Base-by-base conservation (phyloP, 768 basidiomycete genomes). In the Tulasnella sp. region DNA sequence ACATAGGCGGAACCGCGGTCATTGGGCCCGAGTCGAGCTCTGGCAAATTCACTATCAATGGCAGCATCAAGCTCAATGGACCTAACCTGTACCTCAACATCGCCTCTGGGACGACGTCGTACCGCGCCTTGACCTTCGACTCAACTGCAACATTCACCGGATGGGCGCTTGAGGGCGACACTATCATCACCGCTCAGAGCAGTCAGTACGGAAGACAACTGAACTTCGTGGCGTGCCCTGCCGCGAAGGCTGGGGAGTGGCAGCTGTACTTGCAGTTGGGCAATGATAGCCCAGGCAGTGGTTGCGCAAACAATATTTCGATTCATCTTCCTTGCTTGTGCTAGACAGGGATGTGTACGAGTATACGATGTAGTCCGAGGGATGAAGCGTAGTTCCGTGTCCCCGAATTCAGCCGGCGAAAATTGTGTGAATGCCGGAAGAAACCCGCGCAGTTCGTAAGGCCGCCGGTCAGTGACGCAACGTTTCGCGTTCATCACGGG, bases 91-190 rank as follows among this genome's bases (percentile, higher is more conserved):
- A 84, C 82, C 83, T 89, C 52, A 89, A 89, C 80, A 79, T 87
- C 72, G 83, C 80, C 68, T 82, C 79, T 72, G 85, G 82, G 12
- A 82, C 86, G 39, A 82, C 86, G 8, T 86, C 86, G 11, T 89
- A 88, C 81, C 85, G 86, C 79, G 80, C 86, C 15, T 81, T 89
- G 67, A 85, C 84, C 1, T 83, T 89, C 70, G 85, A 83, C 71
- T 78, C 83, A 1, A 84, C 86, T 0, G 86, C 88, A 15, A 84
- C 82, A 4, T 88, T 88, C 25, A 86, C 86, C 8, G 83, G 87
- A 79, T 89, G 88, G 88, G 86, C 84, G 42, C 83, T 89, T 45
- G 87, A 88, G 80, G 88, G 88, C 14, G 88, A 89, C 78, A 88
- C 88, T 17, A 88, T 89, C 79, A 87, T 89, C 80, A 79, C 79